Base-by-base conservation (phyloP, 78 protist genomes). In the Pigoraptor vietnamica region DNA sequence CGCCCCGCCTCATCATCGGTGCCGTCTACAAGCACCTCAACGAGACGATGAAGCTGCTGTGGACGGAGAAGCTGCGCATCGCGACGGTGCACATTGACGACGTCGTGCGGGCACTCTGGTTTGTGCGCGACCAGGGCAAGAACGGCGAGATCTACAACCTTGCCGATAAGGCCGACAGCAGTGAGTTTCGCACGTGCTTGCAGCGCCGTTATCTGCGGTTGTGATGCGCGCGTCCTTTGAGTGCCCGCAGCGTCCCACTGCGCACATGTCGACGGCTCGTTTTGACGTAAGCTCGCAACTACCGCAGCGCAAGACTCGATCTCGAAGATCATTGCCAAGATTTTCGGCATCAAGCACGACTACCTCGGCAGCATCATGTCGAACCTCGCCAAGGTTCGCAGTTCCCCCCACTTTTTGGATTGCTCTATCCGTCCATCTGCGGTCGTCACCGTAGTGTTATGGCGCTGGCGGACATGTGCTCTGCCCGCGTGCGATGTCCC, bases 51-150 rank as follows among this genome's bases (percentile, higher is more conserved):
- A 91, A 98, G 92, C 89, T 98, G 88, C 94, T 98, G 32, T 98
- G 98, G 98, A 81, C 88, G 35, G 92, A 90, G 48, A 98, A 97
- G 40, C 95, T 98, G 48, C 81, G 90, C 37, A 86, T 96, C 86
- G 95, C 97, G 95, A 98, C 99, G 19, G 99, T 98, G 36, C 99
- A 98, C 34, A 99, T 98, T 25, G 24, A 9, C 2, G 99, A 98
- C 93, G 99, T 98, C 10, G 91, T 91, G 89, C 82, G 92, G 14
- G 99, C 98, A 19, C 48, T 96, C 79, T 95, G 96, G 97, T 92
- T 90, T 81, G 38, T 96, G 37, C 6, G 91, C 87, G 82, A 39
- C 39, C 34, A 83, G 1, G 98, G 96, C 32, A 33, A 25, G 37
- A 55, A 40, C 35, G 99, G 99, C 34, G 94, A 93, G 36, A 40